Evolutionary conservation across 192 early-diverging fungal genomes (phyloP), one percentile per base, ranked within the genome.

Genomic region (Phycomyces nitens): DNA sequence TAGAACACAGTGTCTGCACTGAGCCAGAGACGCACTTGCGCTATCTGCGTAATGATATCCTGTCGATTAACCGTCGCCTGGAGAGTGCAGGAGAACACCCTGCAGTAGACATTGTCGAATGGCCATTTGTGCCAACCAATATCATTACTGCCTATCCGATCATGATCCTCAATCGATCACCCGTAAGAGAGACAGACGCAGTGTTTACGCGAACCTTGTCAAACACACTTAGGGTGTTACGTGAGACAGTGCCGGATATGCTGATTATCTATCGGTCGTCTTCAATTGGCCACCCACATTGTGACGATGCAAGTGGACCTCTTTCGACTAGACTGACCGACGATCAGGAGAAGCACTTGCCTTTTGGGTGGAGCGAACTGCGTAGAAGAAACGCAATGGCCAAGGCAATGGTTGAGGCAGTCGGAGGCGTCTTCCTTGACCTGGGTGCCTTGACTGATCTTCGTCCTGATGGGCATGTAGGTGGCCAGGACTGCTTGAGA

Each of bases 391-490:
- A 84, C 47, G 51, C 56, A 4, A 73, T 84, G 40, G 80, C 83
- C 34, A 78, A 74, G 51, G 69, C 54, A 16, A 69, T 82, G 58
- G 71, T 82, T 20, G 77, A 82, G 43, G 69, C 66, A 7, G 77
- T 72, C 11, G 83, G 83, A 15, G 83, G 83, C 0, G 68, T 84
- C 21, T 84, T 66, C 58, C 26, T 80, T 43, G 79, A 84, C 66
- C 56, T 80, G 15, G 83, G 71, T 18, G 59, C 62, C 9, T 71
- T 79, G 70, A 65, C 73, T 18, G 74, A 75, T 38, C 47, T 54
- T 18, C 63, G 81, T 44, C 73, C 77, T 0, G 83, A 84, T 65
- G 83, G 77, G 0, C 78, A 84, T 77, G 66, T 84, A 9, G 83
- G 80, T 6, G 78, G 78, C 10, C 73, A 68, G 21, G 83, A 84